Conservation (phyloP, 345 rosid genomes). For the Garcia nutans region DNA sequence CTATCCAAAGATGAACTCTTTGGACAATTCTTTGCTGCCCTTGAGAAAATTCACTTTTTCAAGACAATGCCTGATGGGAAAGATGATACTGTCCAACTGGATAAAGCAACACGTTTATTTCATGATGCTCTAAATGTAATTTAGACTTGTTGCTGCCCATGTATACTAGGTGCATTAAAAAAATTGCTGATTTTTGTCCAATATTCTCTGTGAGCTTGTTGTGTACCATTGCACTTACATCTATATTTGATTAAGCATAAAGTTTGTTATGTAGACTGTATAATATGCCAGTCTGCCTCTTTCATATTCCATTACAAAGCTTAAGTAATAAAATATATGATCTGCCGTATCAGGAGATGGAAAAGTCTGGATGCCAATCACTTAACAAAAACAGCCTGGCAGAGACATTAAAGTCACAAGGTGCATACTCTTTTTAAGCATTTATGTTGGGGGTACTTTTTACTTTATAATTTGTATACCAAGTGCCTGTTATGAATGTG, state of each 20-base stretch:
- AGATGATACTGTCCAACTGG: conserved; percentile 65
- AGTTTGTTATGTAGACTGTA: conserved; percentile 2
- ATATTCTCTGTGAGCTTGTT: not conserved
- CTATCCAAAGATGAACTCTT: conserved; percentile 70
- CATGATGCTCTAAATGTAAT: conserved; percentile 67
- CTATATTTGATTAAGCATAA: not conserved
- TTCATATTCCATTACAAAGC: not conserved
- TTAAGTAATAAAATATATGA: conserved; percentile 14
- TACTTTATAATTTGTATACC: not conserved
- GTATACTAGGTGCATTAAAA: conserved; percentile 11
- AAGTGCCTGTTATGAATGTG: conserved; percentile 3
- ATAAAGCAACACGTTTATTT: conserved; percentile 66
- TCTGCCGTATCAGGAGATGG: conserved; percentile 68
- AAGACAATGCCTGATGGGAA: conserved; percentile 51
- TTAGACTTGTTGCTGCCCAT: conserved; percentile 22
- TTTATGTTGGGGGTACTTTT: conserved; percentile 8
- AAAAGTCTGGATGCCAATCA: conserved; percentile 51
- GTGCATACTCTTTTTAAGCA: conserved; percentile 34
- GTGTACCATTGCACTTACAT: not conserved
- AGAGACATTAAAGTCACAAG: conserved; percentile 72
- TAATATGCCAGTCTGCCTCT: not conserved
- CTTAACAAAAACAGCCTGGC: conserved; percentile 55
- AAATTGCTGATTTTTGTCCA: not conserved
- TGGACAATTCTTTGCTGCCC: conserved; percentile 76
- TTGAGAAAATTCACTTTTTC: conserved; percentile 65